A percentile compares a stretch with the other conserved stretches of the same genome.
phyloP scores from a whole-genome alignment of 441 rosid genomes.

The Arabidopsis lyrata region DNA sequence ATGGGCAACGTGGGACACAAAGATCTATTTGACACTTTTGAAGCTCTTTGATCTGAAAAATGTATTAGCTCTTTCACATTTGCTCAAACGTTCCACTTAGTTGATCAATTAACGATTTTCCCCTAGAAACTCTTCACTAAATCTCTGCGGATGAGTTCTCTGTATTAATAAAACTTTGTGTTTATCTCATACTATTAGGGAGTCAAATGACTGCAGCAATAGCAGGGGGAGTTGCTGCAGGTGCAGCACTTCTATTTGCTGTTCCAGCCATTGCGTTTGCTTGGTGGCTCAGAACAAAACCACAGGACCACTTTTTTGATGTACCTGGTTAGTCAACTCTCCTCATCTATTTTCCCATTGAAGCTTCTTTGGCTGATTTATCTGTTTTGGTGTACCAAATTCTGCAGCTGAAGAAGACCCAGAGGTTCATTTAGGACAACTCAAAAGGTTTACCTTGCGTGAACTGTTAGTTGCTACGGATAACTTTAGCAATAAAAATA shows the following conservation, averaged over 20 bases:
- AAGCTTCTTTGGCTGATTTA: constrained; percentile 31
- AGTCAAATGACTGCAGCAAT: constrained; percentile 61
- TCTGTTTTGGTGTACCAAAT: constrained; percentile 17
- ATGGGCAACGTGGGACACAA: neutral
- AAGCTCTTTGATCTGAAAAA: constrained; percentile 16
- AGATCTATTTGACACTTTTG: constrained; percentile 3
- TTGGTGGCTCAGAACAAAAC: constrained; percentile 69
- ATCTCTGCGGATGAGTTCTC: constrained; percentile 7
- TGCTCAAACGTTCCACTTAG: neutral
- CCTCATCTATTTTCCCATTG: constrained; percentile 12
- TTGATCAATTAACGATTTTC: constrained; percentile 9
- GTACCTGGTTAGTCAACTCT: constrained; percentile 72
- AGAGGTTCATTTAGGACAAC: constrained; percentile 89
- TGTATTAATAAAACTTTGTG: neutral
- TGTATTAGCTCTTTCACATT: constrained; percentile 14
- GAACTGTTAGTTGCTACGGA: constrained; percentile 91
- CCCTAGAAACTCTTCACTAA: neutral
- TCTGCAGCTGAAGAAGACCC: constrained; percentile 88
- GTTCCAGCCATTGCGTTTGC: constrained; percentile 79
- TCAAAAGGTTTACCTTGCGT: constrained; percentile 77
- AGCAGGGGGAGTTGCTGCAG: constrained; percentile 90
- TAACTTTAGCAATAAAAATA: constrained; percentile 69
- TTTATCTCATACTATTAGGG: constrained; percentile 45
- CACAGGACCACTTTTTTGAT: constrained; percentile 78
- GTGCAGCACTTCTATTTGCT: constrained; percentile 81